Base-by-base conservation (phyloP, 805 yeast genomes). In the Metschnikowia lunata region DNA sequence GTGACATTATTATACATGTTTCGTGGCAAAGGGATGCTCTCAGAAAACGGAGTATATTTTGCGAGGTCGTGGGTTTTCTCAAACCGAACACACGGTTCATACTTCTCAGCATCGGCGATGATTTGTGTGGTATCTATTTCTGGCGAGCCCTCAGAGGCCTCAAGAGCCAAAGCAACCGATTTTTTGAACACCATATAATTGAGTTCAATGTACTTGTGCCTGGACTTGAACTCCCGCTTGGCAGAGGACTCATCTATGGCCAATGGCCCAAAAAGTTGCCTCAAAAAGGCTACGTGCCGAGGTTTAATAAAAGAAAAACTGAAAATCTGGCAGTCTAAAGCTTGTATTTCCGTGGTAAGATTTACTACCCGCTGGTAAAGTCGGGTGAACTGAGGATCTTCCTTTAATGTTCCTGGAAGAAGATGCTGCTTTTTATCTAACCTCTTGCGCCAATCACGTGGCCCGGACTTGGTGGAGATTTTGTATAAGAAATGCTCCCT, bases 401-500 rank as follows among this genome's bases (percentile, higher is more conserved):
- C 37, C 6, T 26, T 33, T 29, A 40, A 34, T 10, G 26, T n/a
- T 9, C 33, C 40, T 13, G 51, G 54, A 28, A 50, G 42, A 15
- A 40, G 18, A 5, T 39, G 28, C 34, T 7, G 15, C 23, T 39
- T 32, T 10, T 27, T 33, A 12, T 7, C n/a, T 11, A 47, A 40
- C 18, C 37, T 39, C 26, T 15, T 11, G 13, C 33, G 14, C 40
- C 54, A 49, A 8, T 30, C 33, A 13, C 52, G 47, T 26, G 53
- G 46, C 7, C 54, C 36, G 7, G 51, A 38, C 27, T 34, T 36
- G 9, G 30, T 27, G 42, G 60, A 60, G 39, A 66, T 45, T 36
- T 61, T 53, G n/a, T 42, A 36, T 7, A 51, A 27, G 34, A 57
- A 61, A 47, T 59, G 50, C 14, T 34, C 18, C 26, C 46, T 32